These are phyloP conservation scores for Daldinia caldariorum DNA, from an alignment of 495 filamentous ascomycete genomes.

Conservation along the genomic window DNA sequence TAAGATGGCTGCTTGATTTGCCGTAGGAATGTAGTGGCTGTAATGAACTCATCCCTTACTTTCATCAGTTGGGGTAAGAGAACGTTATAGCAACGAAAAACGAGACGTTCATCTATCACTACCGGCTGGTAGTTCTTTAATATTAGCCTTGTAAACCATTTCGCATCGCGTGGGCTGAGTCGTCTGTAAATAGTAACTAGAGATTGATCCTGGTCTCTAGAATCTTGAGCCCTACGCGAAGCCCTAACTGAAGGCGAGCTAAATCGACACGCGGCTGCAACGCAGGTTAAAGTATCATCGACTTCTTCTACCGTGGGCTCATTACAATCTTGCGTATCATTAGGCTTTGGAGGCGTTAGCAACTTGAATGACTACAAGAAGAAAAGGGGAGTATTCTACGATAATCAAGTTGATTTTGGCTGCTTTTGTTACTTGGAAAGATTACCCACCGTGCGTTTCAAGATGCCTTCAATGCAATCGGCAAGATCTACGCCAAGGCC, in stretches of 20 bases:
- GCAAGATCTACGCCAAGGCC: slow-evolving; percentile 71
- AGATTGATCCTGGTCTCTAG: slow-evolving; percentile 55
- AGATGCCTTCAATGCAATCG: slow-evolving; percentile 72
- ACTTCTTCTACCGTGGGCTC: slow-evolving; percentile 76
- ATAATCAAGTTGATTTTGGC: neutral
- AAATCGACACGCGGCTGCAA: slow-evolving; percentile 74
- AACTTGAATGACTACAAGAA: neutral
- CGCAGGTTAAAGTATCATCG: slow-evolving; percentile 67
- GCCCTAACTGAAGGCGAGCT: slow-evolving; percentile 72
- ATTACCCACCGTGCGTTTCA: slow-evolving; percentile 68
- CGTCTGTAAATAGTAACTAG: slow-evolving; percentile 67
- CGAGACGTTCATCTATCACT: slow-evolving; percentile 54
- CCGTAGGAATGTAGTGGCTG: slow-evolving; percentile 48
- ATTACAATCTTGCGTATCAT: slow-evolving; percentile 41
- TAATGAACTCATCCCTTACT: slow-evolving; percentile 66
- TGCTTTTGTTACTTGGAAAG: neutral
- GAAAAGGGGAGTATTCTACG: neutral
- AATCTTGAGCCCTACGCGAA: slow-evolving; percentile 47
- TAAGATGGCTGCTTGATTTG: slow-evolving; percentile 30
- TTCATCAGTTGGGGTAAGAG: slow-evolving; percentile 70
- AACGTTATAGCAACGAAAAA: slow-evolving; percentile 64
- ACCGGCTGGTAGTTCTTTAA: slow-evolving; percentile 79
- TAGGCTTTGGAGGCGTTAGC: slow-evolving; percentile 49
- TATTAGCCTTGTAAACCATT: slow-evolving; percentile 88
- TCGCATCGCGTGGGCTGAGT: slow-evolving; percentile 75